These are phyloP conservation scores for Wickerhamiella occidentalis DNA, from an alignment of 805 yeast genomes.

Conservation along the genomic window DNA sequence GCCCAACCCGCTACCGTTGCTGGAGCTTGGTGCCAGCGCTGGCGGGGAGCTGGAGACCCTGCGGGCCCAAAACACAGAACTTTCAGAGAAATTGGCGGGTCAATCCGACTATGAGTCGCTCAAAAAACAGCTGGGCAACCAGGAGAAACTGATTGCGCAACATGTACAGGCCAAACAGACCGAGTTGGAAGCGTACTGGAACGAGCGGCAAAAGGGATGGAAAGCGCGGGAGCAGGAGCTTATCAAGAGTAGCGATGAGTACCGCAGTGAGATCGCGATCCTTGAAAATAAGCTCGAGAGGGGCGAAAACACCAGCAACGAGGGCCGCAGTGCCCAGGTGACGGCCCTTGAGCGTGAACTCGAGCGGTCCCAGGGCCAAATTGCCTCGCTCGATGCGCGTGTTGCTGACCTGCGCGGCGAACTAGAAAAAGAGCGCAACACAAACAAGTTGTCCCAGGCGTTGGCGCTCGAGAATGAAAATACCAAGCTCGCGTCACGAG, in stretches of 20 bases:
- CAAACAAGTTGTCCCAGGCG: constrained; percentile 20
- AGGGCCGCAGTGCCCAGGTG: constrained; percentile 30
- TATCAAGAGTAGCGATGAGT: constrained; percentile 47
- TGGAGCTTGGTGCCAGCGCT: constrained; percentile 41
- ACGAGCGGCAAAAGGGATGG: constrained; percentile 69
- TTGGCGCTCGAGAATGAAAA: constrained; percentile 17
- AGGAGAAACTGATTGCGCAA: constrained; percentile 42
- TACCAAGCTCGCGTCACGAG: constrained; percentile 10
- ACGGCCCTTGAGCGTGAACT: constrained; percentile 64
- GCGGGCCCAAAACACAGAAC: constrained; percentile 32
- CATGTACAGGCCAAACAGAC: constrained; percentile 59
- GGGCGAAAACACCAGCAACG: constrained; percentile 13
- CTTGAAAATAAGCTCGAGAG: constrained; percentile 39
- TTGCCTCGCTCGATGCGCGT: constrained; percentile 59
- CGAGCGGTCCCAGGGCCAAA: constrained; percentile 55
- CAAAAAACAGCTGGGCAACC: constrained; percentile 46
- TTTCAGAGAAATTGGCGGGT: constrained; percentile 43
- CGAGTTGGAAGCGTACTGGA: constrained; percentile 53
- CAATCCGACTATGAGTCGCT: constrained; percentile 71
- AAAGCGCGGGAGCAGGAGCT: constrained; percentile 39
- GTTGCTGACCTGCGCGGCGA: constrained; percentile 64
- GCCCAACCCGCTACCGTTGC: constrained; percentile 80
- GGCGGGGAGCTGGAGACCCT: constrained; percentile 35
- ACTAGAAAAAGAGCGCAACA: constrained; percentile 35
- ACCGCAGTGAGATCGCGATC: constrained; percentile 53